Percentiles rank a stretch among this genome's conserved stretches.
phyloP scores from a whole-genome alignment of 768 basidiomycete species.

The Rhizopogon roseolus region DNA sequence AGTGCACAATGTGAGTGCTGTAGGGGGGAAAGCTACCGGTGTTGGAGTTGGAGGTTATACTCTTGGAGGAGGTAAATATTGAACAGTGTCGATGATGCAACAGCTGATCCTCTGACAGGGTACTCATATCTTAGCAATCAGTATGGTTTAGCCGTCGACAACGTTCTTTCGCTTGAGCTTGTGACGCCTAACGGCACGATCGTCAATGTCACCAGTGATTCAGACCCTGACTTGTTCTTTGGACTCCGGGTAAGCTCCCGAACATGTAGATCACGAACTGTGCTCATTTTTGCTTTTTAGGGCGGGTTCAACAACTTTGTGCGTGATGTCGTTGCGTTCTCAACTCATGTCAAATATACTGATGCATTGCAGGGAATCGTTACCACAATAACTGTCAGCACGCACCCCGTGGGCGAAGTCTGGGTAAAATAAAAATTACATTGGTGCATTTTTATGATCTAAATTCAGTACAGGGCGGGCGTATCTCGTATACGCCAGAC shows the following conservation, averaged over 20 bases:
- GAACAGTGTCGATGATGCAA: background rate
- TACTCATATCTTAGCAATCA: constrained; percentile 65
- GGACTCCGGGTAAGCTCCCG: constrained; percentile 33
- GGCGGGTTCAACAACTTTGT: constrained; percentile 66
- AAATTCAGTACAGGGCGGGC: constrained; percentile 39
- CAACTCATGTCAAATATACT: constrained; percentile 27
- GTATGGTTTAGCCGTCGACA: constrained; percentile 53
- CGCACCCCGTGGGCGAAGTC: constrained; percentile 48
- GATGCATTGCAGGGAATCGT: constrained; percentile 45
- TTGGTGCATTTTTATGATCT: constrained; percentile 18
- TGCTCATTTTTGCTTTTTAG: constrained; percentile 21
- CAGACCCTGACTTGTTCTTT: constrained; percentile 38
- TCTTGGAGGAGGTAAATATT: constrained; percentile 47
- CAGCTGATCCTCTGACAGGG: constrained; percentile 27
- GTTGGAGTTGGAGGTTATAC: constrained; percentile 58
- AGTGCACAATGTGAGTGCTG: constrained; percentile 45
- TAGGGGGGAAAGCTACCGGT: constrained; percentile 55
- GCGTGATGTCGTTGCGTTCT: constrained; percentile 5
- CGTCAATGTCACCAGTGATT: constrained; percentile 25
- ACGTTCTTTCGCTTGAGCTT: constrained; percentile 49
- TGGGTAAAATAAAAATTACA: constrained; percentile 39
- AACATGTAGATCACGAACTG: constrained; percentile 8
- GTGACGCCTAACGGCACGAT: constrained; percentile 53
- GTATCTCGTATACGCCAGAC: constrained; percentile 26
- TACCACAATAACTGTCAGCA: constrained; percentile 49